Evolutionary conservation across 306 rosid species (phyloP).

Genomic region (Comarum palustre): DNA sequence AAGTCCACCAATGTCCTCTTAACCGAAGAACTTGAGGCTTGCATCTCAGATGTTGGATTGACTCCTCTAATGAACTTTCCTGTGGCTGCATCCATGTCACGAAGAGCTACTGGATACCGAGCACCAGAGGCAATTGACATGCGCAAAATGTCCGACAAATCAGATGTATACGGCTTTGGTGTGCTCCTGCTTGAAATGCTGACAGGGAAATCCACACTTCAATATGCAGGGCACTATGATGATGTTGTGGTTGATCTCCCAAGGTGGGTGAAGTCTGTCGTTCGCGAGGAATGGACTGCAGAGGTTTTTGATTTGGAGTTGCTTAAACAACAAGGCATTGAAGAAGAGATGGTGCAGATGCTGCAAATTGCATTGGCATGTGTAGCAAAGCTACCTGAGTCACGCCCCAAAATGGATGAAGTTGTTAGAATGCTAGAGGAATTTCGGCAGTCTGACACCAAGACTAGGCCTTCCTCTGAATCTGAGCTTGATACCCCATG

Average conservation of each 20-base stretch:
- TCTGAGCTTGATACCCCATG: conserved; percentile 62
- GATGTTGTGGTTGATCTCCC: conserved; percentile 70
- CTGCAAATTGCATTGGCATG: conserved; percentile 73
- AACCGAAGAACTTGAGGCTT: conserved; percentile 51
- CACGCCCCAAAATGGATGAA: conserved; percentile 61
- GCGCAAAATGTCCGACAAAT: conserved; percentile 53
- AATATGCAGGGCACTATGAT: conserved; percentile 47
- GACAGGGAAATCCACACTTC: conserved; percentile 60
- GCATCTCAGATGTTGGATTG: conserved; percentile 62
- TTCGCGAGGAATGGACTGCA: conserved; percentile 86
- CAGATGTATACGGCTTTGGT: conserved; percentile 77
- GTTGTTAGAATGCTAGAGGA: conserved; percentile 64
- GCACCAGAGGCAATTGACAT: conserved; percentile 68
- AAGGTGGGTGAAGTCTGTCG: conserved; percentile 80
- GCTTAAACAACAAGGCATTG: conserved; percentile 50
- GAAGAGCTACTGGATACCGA: conserved; percentile 52
- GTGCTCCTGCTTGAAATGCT: conserved; percentile 76
- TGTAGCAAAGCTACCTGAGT: conserved; percentile 54
- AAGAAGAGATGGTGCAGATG: conserved; percentile 85
- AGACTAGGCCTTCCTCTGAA: conserved; percentile 52
- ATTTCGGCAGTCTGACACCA: conserved; percentile 47
- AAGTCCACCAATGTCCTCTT: conserved; percentile 73
- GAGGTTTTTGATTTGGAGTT: conserved; percentile 81
- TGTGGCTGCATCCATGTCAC: conserved; percentile 49
- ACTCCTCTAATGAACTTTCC: conserved; percentile 55